Conservation (phyloP, 805 yeast genomes). For the Wickerhamiella shivajii region DNA sequence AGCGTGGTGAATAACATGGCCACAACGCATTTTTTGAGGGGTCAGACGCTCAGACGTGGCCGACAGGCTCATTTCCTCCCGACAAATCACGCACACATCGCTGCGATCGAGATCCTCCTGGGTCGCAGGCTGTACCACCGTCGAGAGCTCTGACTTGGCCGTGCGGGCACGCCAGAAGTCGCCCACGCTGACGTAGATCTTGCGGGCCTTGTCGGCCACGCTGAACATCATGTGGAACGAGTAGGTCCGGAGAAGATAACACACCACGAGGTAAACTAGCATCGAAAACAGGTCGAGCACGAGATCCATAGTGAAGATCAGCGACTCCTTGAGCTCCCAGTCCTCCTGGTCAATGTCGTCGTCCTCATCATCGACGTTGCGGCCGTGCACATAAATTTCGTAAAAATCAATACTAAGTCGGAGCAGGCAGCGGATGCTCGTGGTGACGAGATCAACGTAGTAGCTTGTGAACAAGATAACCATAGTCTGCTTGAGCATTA, state of each 20-base stretch:
- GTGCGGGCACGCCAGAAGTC: conserved; percentile 21
- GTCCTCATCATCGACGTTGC: conserved; percentile 1
- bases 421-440: conserved; percentile 26
- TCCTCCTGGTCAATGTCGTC: conserved; percentile 44
- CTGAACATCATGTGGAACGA: conserved; percentile 15
- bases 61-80: conserved; percentile 64
- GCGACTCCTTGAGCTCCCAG: conserved; percentile 56
- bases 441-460: conserved; percentile 4
- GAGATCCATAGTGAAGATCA: conserved; percentile 43
- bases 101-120: conserved; percentile 45
- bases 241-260: neutral
- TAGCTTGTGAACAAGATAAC: conserved; percentile 1
- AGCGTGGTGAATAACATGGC: conserved; percentile 77
- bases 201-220: conserved; percentile 1
- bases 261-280: neutral
- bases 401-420: conserved; percentile 28
- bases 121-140: conserved; percentile 47
- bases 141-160: conserved; percentile 45
- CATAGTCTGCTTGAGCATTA: conserved; percentile 1
- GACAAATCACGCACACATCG: conserved; percentile 68
- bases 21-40: conserved; percentile 71
- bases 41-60: conserved; percentile 30
- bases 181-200: conserved; percentile 15
- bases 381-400: conserved; percentile 2
- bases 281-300: neutral